Evolutionary conservation across 2,329 filamentous ascomycete genomes (phyloP).

Genomic region (Ophiosphaerella korrae): DNA sequence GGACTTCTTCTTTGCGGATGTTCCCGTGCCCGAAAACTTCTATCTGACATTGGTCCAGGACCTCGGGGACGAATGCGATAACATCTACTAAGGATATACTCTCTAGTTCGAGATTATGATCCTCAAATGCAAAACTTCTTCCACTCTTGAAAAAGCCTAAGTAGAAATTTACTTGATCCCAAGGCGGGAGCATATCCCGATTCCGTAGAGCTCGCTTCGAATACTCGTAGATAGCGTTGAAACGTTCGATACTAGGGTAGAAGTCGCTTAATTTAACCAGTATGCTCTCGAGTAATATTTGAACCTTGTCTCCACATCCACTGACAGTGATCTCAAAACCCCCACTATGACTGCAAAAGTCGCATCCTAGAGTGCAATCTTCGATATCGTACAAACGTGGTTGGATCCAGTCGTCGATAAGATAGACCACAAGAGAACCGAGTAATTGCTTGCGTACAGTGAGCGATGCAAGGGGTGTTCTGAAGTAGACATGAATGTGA

Average conservation of each 20-base stretch:
- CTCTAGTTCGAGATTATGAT: constrained; percentile 77
- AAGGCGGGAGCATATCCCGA: too few relatives aligned
- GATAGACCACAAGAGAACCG: constrained; percentile 77
- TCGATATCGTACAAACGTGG: constrained; percentile 97
- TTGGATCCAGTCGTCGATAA: constrained; percentile 92
- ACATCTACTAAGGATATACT: constrained; percentile 76
- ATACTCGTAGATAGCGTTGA: too few relatives aligned
- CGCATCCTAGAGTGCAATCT: constrained; percentile 85
- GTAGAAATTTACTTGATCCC: too few relatives aligned
- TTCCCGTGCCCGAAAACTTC: constrained; percentile 92
- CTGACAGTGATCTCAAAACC: constrained; percentile 79
- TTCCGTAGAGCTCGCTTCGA: too few relatives aligned
- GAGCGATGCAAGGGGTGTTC: constrained; percentile 79
- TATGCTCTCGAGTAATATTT: constrained; percentile 88
- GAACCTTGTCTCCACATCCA: constrained; percentile 96
- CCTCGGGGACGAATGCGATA: constrained; percentile 75
- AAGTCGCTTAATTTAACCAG: constrained; percentile 79
- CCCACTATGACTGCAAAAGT: constrained; percentile 70
- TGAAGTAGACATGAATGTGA: constrained; percentile 79
- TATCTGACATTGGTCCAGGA: constrained; percentile 82
- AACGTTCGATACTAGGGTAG: too few relatives aligned
- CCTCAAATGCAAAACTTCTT: constrained; percentile 76
- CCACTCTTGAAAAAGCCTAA: too few relatives aligned
- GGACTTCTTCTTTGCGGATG: constrained; percentile 88
- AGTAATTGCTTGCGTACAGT: constrained; percentile 81